Base-by-base conservation (phyloP, 164 flowering plant genomes). In the Nymphaea thermarum region DNA sequence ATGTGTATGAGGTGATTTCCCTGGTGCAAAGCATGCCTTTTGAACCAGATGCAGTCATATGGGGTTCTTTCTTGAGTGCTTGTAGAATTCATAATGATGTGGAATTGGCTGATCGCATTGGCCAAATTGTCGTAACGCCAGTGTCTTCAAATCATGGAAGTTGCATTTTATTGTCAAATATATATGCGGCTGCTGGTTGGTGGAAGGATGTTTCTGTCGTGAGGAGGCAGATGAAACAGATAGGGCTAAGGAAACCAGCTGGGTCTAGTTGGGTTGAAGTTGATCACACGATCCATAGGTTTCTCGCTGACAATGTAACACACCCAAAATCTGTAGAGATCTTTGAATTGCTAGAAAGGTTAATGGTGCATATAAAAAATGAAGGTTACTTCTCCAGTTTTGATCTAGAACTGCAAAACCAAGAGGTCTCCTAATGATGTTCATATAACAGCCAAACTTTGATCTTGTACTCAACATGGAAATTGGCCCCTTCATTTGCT, bases 241-340 rank as follows among this genome's bases (percentile, higher is more conserved):
- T 43, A 12, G 71, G 74, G 57, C 43, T 70, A 42, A 75, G 64
- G 64, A 78, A 75, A 60, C 78, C 78, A 36, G 70, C 72, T 42
- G 80, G 80, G 36, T 70, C 64, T 63, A 78, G 78, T 65, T 78
- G 80, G 77, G 70, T 75, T 53, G 78, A 78, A 68, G 70, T 78
- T 43, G 66, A 71, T 62, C 73, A 77, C 42, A 67, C 59, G 42
- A 66, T 78, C 43, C 76, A 67, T 65, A 67, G 68, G 57, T 78
- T 77, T 65, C n/a, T 72, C 65, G 80, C 72, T 41, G 80, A 72
- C 57, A 77, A 74, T 71, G 44, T 68, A 16, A 14, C 57, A 42
- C 77, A 77, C 65, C 42, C 42, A 62, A 66, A 66, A 25, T 71
- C 71, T 64, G 43, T 41, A 45, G 66, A 72, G 62, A 69, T 74